Evolutionary conservation across 352 stramenopile species (phyloP), one percentile per base, ranked within the genome.

Genomic region (Phytophthora pisi): DNA sequence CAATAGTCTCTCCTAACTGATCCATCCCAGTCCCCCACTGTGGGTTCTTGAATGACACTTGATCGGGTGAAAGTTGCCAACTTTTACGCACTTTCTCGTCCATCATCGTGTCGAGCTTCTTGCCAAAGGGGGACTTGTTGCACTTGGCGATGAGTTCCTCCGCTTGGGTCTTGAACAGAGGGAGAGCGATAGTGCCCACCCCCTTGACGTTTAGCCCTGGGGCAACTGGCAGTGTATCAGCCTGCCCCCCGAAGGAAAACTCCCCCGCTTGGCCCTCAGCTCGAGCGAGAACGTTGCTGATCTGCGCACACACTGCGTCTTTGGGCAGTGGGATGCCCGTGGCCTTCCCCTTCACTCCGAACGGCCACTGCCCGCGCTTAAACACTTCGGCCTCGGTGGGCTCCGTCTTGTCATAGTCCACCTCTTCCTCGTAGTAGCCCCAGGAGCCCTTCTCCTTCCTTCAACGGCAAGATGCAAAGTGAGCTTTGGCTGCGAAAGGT

Each of bases 21-120:
- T 58, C 45, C 18, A 66, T 30, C 5, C 54, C 24, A 16, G n/a
- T 2, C 18, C 52, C 30, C 58, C 58, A 66, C 26, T 51, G 47
- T 2, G 49, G 49, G 40, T 59, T 58, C 7, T 30, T 18, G 1
- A 58, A 1, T 4, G 13, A 28, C 13, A 59, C 58, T 24, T 52
- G 38, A 38, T 54, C 50, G 1, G 58, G 58, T 28, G 23, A 18
- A 3, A 68, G 16, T 23, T 68, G 61, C 61, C 61, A 61, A 52
- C 52, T 61, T 43, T 61, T 61, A 26, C 61, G 51, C 51, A 67
- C 61, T 18, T 15, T 54, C 4, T 67, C 61, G 42, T 67, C 61
- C 43, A 61, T 31, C 24, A 57, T 28, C 24, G 61, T 67, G 38
- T 57, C 61, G 40, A 45, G 42, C 9, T 28, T 61, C 13, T 36